Evolutionary conservation across 805 yeast genomes (phyloP).

Genomic region (Starmerella gropengiesseri): DNA sequence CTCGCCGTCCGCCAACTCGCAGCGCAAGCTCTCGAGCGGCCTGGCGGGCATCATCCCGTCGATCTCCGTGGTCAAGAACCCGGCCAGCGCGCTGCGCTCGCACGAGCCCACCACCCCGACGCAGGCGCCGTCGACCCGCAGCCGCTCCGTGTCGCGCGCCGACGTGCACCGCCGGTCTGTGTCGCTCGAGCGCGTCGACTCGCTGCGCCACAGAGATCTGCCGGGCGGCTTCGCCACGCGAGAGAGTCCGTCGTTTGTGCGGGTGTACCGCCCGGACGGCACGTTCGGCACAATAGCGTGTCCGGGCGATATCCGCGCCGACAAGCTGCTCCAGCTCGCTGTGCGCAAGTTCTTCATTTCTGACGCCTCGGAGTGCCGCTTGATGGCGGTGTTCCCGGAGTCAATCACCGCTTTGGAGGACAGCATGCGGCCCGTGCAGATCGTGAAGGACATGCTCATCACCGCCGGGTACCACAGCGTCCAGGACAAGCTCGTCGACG

Average conservation of each 20-base stretch:
- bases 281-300: slow-evolving; percentile 77
- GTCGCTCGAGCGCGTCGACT: slow-evolving; percentile 1
- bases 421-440: slow-evolving; percentile 13
- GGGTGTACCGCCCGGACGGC: slow-evolving; percentile 74
- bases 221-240: slow-evolving; percentile 8
- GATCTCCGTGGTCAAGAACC: neutral
- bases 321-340: slow-evolving; percentile 57
- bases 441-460: slow-evolving; percentile 14
- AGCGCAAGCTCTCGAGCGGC: neutral
- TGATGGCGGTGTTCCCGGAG: slow-evolving; percentile 17
- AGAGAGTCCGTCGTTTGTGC: slow-evolving; percentile 31
- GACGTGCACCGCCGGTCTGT: neutral
- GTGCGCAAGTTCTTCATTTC: slow-evolving; percentile 52
- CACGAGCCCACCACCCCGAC: neutral
- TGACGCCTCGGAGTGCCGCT: slow-evolving; percentile 17
- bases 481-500: slow-evolving; percentile 14
- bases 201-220: slow-evolving; percentile 18
- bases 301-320: slow-evolving; percentile 64
- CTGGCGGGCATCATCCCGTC: neutral
- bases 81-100: neutral
- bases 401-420: slow-evolving; percentile 15
- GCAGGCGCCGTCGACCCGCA: neutral
- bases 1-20: neutral
- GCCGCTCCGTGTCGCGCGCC: slow-evolving; percentile 7
- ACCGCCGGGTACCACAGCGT: slow-evolving; percentile 19